Base-by-base conservation (phyloP, 2,329 filamentous ascomycete genomes). In the Ambrosiella beaveri region DNA sequence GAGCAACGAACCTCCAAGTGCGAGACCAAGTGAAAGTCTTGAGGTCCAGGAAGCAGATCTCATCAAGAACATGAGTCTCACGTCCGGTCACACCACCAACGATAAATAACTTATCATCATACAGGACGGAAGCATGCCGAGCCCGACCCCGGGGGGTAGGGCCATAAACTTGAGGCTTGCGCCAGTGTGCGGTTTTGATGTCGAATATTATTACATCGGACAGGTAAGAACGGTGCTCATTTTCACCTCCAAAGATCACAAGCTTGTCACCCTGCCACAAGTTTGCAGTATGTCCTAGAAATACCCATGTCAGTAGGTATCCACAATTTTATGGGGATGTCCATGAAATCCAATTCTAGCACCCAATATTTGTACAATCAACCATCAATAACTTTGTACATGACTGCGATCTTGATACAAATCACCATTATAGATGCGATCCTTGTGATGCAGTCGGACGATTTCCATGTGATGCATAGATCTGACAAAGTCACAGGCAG, bases 21-120 rank as follows among this genome's bases (percentile, higher is more conserved):
- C 88, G 83, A 58, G 91, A 97, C 93, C 93, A 98, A 0, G 90
- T 95, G 76, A 88, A 96, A 1, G 93, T 97, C 73, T 95, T 96
- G 52, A 98, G 75, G 67, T 98, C 93, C 54, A 98, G 79, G 66
- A 95, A 98, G 73, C 89, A 95, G 55, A 98, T 88, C 67, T 98
- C 93, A 68, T 97, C 91, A 54, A 97, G 75, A 27, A 97, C 90
- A 64, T 88, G 84, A 66, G 88, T 95, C 63, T 93, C 89, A 63
- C 91, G 86, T 1, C 90, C 91, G 4, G 89, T 95, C 64, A 97
- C 88, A n/a, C 93, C 93, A 59, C 93, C 93, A 60, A 95, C 84
- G 61, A 98, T 85, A 67, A 96, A 98, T 7, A 98, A 75, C 67
- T 95, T 97, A 71, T 98, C 91, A 66, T 98, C 90, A 67, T 97